Percentiles rank a stretch among this genome's conserved stretches.
phyloP scores from a whole-genome alignment of 2,329 filamentous ascomycete genomes.

The Colletotrichum musicola region DNA sequence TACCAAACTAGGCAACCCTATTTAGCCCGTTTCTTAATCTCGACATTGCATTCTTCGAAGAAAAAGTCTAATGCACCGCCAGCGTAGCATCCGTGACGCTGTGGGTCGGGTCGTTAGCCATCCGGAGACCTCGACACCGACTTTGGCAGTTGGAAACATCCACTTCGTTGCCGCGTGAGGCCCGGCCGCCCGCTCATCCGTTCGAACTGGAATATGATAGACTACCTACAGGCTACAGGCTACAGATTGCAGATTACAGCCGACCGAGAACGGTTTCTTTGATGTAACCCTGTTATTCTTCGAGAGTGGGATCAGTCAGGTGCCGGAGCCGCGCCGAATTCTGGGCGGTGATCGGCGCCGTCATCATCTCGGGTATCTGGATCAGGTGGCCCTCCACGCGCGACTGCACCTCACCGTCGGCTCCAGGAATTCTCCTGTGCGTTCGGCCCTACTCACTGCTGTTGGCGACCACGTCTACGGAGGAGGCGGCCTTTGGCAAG shows the following conservation, averaged over 20 bases:
- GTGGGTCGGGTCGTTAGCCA: constrained; percentile 20
- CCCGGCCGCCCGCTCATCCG: constrained; percentile 29
- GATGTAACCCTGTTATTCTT: constrained; percentile 37
- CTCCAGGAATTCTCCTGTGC: constrained; percentile 33
- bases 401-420: constrained; percentile 27
- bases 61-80: constrained; percentile 25
- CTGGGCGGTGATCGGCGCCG: constrained; percentile 38
- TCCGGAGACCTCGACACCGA: constrained; percentile 16
- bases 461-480: constrained; percentile 9
- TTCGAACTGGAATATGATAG: constrained; percentile 32
- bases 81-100: constrained; percentile 32
- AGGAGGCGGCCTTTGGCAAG: constrained; percentile 2
- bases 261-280: constrained; percentile 26
- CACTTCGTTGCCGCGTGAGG: constrained; percentile 32
- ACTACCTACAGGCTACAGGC: constrained; percentile 9
- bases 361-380: constrained; percentile 42
- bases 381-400: constrained; percentile 36
- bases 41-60: constrained; percentile 18
- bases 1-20: constrained; percentile 24
- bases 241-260: constrained; percentile 10
- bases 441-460: constrained; percentile 34
- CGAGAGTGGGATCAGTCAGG: constrained; percentile 32
- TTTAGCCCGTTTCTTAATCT: constrained; percentile 19
- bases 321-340: constrained; percentile 36
- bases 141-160: constrained; percentile 31